A percentile compares a stretch with the other conserved stretches of the same genome.
Conservation (phyloP, 257 asterid genomes). For the Plantago ovata region DNA sequence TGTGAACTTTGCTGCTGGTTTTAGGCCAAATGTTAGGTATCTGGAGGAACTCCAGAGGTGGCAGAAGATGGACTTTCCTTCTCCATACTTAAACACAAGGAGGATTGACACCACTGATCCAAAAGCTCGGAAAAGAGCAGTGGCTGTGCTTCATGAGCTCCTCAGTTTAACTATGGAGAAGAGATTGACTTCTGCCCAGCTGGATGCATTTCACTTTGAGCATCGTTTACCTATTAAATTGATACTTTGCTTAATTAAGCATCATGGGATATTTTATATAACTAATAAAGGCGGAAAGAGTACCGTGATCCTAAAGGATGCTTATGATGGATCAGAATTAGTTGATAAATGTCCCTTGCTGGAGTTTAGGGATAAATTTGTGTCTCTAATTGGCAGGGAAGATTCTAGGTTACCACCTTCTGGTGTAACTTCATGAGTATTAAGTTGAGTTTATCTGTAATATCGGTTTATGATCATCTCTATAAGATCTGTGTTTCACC, state of each 20-base stretch:
- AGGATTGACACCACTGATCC: conserved; percentile 61
- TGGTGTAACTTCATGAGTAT: conserved; percentile 12
- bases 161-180: conserved; percentile 87
- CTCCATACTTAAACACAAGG: conserved; percentile 89
- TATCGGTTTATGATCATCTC: background rate
- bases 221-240: conserved; percentile 69
- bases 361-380: conserved; percentile 52
- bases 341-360: conserved; percentile 59
- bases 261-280: conserved; percentile 79
- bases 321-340: conserved; percentile 65
- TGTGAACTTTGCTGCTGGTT: conserved; percentile 68
- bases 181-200: conserved; percentile 75
- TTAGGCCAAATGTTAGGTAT: conserved; percentile 82
- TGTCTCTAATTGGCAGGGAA: conserved; percentile 60
- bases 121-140: conserved; percentile 74
- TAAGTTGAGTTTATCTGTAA: background rate
- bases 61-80: conserved; percentile 95
- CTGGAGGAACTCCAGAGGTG: conserved; percentile 70
- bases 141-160: conserved; percentile 91
- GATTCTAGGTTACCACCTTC: conserved; percentile 26
- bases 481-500: background rate
- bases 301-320: conserved; percentile 79
- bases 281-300: conserved; percentile 86
- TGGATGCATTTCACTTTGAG: conserved; percentile 80
- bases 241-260: conserved; percentile 77